Percentiles rank a stretch among this genome's conserved stretches.
These are phyloP conservation scores for Mycena leptocephala DNA, from an alignment of 768 basidiomycete species.

Conservation along the genomic window DNA sequence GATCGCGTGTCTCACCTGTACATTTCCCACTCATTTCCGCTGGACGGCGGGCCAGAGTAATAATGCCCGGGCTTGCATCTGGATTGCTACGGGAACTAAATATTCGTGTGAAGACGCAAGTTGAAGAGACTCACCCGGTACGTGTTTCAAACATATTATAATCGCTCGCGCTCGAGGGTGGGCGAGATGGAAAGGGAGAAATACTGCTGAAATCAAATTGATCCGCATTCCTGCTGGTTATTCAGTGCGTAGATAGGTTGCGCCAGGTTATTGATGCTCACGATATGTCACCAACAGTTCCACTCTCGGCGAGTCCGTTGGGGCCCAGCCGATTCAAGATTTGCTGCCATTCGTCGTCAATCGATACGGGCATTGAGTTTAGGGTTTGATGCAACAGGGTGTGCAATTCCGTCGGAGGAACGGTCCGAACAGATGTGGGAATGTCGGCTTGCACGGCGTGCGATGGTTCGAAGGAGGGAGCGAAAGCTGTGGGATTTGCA, in stretches of 20 bases:
- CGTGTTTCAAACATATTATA: slow-evolving; percentile 3
- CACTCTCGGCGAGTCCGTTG: too few species aligned
- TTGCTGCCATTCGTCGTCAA: not conserved
- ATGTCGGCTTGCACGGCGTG: not conserved
- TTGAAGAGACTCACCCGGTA: not conserved
- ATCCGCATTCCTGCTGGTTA: slow-evolving; percentile 1
- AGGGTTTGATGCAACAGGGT: too few species aligned
- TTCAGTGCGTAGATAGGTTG: not conserved
- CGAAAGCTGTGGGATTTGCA: not conserved
- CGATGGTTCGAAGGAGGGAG: not conserved
- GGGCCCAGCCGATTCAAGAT: not conserved
- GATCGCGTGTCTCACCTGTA: slow-evolving; percentile 1
- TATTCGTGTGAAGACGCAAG: not conserved
- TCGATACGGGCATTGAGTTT: not conserved
- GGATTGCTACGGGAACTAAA: not conserved
- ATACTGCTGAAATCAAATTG: slow-evolving; percentile 5
- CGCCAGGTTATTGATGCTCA: not conserved
- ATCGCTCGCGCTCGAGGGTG: slow-evolving; percentile 13
- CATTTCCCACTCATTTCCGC: slow-evolving; percentile 14
- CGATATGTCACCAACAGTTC: too few species aligned
- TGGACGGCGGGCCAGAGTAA: not conserved
- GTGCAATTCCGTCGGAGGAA: not conserved
- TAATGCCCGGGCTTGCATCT: not conserved
- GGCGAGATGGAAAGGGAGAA: slow-evolving; percentile 11
- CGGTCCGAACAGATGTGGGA: not conserved